Evolutionary conservation across 257 asterid genomes (phyloP).

Genomic region (Scutellaria galericulata): DNA sequence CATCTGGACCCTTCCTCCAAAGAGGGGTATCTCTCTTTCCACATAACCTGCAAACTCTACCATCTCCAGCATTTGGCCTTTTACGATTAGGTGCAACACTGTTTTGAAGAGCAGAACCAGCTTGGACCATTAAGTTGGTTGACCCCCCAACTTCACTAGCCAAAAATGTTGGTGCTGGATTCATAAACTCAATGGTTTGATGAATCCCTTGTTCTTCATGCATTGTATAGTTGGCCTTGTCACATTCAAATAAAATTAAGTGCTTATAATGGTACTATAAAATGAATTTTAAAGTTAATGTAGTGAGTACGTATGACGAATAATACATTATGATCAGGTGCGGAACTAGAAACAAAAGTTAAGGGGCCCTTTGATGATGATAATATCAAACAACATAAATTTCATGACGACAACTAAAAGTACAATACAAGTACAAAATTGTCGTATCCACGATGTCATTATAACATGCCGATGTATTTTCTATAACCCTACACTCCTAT

Average conservation of each 20-base stretch:
- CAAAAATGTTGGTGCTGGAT: neutral
- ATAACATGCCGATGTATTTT: neutral
- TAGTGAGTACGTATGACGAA: no score
- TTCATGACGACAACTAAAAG: neutral
- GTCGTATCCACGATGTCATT: neutral
- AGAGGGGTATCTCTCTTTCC: constrained; percentile 39
- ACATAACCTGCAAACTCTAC: constrained; percentile 27
- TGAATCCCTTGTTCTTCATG: no score
- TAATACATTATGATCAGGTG: no score
- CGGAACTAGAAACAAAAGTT: no score
- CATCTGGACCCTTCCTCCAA: constrained; percentile 53
- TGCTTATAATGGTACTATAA: no score
- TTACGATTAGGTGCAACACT: neutral
- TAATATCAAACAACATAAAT: neutral
- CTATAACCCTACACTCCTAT: neutral
- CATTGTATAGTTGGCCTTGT: no score
- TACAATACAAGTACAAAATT: neutral
- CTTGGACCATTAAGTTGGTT: neutral
- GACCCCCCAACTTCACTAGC: neutral
- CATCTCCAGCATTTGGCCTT: neutral
- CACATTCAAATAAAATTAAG: no score
- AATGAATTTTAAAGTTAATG: no score
- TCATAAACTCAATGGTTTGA: neutral
- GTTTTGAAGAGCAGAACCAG: neutral
- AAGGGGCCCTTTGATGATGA: no score